These are phyloP conservation scores for Sequoia sempervirens DNA, from an alignment of 75 land plant species.

Conservation along the genomic window DNA sequence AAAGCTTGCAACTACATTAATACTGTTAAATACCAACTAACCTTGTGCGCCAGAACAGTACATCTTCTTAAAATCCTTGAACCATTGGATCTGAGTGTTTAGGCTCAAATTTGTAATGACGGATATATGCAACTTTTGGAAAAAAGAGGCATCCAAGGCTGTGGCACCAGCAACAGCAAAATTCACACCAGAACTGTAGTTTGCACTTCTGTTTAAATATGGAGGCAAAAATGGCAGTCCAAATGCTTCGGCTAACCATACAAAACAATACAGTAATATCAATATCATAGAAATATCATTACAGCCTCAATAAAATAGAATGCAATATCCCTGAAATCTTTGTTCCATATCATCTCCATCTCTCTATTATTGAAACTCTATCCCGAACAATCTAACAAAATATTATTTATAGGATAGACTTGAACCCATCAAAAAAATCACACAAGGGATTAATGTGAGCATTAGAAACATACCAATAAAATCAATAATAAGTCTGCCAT, in stretches of 20 bases:
- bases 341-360: background rate
- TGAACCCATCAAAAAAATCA: too few species aligned
- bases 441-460: too few species aligned
- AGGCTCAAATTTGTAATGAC: background rate
- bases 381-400: too few species aligned
- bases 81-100: too few species aligned
- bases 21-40: background rate
- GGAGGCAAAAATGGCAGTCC: too few species aligned
- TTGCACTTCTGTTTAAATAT: too few species aligned
- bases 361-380: background rate
- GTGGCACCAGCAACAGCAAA: constrained; percentile 36
- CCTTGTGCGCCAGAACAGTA: background rate
- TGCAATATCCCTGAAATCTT: background rate
- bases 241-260: too few species aligned
- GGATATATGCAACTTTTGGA: background rate
- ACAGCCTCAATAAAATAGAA: background rate
- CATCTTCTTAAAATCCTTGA: background rate
- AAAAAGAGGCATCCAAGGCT: constrained; percentile 7
- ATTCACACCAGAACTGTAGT: too few species aligned
- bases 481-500: constrained; percentile 6
- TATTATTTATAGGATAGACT: background rate
- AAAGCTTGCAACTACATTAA: background rate
- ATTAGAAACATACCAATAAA: background rate
- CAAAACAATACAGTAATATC: too few species aligned
- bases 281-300: constrained; percentile 16